phyloP scores from a whole-genome alignment of 2,329 filamentous ascomycete species.

The Lasiodiplodia hormozganensis region DNA sequence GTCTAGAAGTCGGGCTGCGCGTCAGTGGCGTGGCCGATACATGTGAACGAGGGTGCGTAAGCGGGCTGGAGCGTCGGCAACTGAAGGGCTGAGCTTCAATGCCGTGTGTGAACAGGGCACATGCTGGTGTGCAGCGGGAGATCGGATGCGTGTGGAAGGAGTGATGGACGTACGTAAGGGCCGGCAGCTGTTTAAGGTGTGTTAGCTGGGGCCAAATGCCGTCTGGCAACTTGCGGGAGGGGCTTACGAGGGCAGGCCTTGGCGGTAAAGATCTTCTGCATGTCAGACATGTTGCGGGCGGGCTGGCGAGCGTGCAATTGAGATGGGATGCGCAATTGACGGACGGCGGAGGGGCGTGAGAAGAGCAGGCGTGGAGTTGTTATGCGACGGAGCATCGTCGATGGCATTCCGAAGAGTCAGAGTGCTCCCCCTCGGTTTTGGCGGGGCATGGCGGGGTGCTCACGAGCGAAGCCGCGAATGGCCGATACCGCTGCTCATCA shows the following conservation, averaged over 20 bases:
- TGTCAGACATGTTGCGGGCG: constrained; percentile 48
- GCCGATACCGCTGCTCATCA: constrained; percentile 5
- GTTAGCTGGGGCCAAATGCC: constrained; percentile 30
- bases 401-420: constrained; percentile 10
- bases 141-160: not conserved
- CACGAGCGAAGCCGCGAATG: not conserved
- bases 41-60: not conserved
- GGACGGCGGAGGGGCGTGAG: not conserved
- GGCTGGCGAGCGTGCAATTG: constrained; percentile 6
- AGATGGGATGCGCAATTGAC: constrained; percentile 11
- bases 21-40: constrained; percentile 22
- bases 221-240: not conserved
- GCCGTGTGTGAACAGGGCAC: not conserved
- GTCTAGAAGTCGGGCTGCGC: constrained; percentile 39
- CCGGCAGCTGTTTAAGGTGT: constrained; percentile 44
- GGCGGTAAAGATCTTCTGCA: constrained; percentile 52
- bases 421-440: not conserved
- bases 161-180: constrained; percentile 49
- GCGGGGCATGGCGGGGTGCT: constrained; percentile 21
- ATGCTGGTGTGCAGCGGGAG: not conserved
- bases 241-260: constrained; percentile 53
- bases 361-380: constrained; percentile 23
- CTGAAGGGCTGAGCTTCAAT: constrained; percentile 6
- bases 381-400: constrained; percentile 17
- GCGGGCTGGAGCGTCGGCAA: not conserved